Percentiles rank a stretch among this genome's conserved stretches.
Conservation (phyloP, 1,284 basidiomycete species). For the Ustilago cynodontis region DNA sequence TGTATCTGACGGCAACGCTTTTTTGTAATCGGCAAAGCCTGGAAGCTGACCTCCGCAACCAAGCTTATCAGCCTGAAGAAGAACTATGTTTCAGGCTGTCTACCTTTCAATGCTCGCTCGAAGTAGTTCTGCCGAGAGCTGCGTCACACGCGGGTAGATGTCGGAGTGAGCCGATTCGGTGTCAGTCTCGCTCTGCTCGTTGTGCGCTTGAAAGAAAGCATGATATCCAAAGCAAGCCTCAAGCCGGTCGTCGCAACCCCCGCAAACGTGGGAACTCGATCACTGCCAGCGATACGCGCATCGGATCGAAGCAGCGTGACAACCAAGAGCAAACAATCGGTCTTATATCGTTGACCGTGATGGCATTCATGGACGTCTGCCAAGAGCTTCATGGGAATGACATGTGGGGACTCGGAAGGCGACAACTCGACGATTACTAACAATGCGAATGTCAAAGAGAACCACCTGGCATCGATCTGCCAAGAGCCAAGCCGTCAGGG, state of each 20-base stretch:
- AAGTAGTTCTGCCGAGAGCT: slow-evolving; percentile 11
- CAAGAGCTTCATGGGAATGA: not conserved
- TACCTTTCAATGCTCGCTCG: not conserved
- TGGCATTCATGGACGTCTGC: not conserved
- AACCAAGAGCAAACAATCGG: not conserved
- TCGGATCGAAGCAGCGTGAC: not conserved
- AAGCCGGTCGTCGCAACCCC: slow-evolving; percentile 20
- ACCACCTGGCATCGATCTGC: not conserved
- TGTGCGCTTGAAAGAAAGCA: too few species aligned
- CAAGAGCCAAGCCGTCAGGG: slow-evolving; percentile 7
- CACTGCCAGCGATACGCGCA: not conserved
- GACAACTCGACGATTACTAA: not conserved
- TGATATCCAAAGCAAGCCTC: not conserved
- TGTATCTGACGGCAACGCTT: not conserved
- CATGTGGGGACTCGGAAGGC: not conserved
- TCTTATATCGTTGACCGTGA: not conserved
- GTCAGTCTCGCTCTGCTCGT: not conserved
- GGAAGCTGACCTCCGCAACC: not conserved
- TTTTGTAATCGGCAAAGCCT: not conserved
- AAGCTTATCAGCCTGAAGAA: not conserved
- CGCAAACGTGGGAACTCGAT: slow-evolving; percentile 15
- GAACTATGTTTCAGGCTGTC: not conserved
- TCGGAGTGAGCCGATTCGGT: not conserved
- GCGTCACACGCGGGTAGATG: not conserved
- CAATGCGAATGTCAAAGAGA: not conserved